Base-by-base conservation (phyloP, 352 stramenopile genomes). In the Globisporangium iwayamae region DNA sequence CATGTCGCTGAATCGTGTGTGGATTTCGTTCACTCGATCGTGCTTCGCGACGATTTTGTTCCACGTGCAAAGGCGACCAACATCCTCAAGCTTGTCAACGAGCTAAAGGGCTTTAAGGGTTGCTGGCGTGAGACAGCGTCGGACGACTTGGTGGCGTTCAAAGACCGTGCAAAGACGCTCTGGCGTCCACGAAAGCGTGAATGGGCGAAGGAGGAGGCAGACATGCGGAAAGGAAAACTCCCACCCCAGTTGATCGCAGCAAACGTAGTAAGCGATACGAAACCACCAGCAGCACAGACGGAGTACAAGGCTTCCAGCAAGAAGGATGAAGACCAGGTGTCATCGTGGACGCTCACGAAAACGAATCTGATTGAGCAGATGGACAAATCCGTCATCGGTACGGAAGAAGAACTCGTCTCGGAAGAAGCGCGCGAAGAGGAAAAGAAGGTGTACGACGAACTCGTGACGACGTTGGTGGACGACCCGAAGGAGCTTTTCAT, bases 1-100 rank as follows among this genome's bases (percentile, higher is more conserved):
- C 75, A 85, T 34, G 76, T 92, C n/a, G 85, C 87, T 1, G 84
- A 93, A 56, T 87, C 81, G 4, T 96, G 85, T 48, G 69, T 76
- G 22, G 67, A 78, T 46, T 96, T 92, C 56, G 87, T 96, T 22
- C 79, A 93, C 59, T 96, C 87, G 32, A 82, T 94, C 48, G 84
- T 96, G 28, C 72, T 96, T 30, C 85, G 87, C 34, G 87, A 96
- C 68, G 87, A 96, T 51, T 87, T 94, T 65, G 87, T 96, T 1
- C 87, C 87, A 30, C 84, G 86, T 45, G 81, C 86, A 3, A 95
- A 93, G 63, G 85, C 86, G 22, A 85, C 85, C 8, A 95, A 95
- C 57, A 87, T 93, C 60, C 55, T 93, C 11, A 90, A 88, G 41
- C 78, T 95, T 10, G 73, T 93, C 13, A 60, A 76, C 8, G 82